A percentile compares a stretch with the other conserved stretches of the same genome.
Evolutionary conservation across 768 basidiomycete species (phyloP).

Genomic region (Mrakia frigida): DNA sequence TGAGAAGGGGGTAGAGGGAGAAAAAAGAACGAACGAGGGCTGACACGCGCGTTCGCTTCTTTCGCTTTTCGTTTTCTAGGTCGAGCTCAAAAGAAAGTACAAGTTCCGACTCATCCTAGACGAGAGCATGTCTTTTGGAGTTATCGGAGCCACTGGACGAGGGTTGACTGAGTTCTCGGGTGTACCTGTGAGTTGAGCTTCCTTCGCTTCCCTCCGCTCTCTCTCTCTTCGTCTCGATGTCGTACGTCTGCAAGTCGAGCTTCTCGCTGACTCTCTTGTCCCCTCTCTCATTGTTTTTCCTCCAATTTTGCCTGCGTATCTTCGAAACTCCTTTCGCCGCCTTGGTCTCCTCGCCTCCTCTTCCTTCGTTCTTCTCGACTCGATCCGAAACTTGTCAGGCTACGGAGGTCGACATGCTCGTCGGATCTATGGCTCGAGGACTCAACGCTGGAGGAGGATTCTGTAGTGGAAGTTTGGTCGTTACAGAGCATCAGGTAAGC

Average conservation of each 20-base stretch:
- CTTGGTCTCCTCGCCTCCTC: too few species aligned
- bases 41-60: not conserved
- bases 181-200: slow-evolving; percentile 61
- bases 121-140: slow-evolving; percentile 88
- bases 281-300: too few species aligned
- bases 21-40: not conserved
- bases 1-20: too few species aligned
- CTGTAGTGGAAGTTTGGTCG: slow-evolving; percentile 78
- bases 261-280: too few species aligned
- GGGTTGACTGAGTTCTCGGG: slow-evolving; percentile 93
- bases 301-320: too few species aligned
- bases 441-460: slow-evolving; percentile 85
- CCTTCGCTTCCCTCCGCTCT: not conserved
- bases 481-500: slow-evolving; percentile 78
- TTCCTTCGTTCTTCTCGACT: not conserved
- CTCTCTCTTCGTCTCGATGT: too few species aligned
- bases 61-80: slow-evolving; percentile 49
- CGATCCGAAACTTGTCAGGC: slow-evolving; percentile 63
- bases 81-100: slow-evolving; percentile 90
- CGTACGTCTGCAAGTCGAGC: not conserved
- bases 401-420: slow-evolving; percentile 85
- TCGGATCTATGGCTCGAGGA: slow-evolving; percentile 80
- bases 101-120: slow-evolving; percentile 94
- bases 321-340: too few species aligned
- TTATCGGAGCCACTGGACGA: slow-evolving; percentile 85